Evolutionary conservation across 2,329 filamentous ascomycete genomes (phyloP), one percentile per base, ranked within the genome.

Genomic region (Arachnomyces sp.): DNA sequence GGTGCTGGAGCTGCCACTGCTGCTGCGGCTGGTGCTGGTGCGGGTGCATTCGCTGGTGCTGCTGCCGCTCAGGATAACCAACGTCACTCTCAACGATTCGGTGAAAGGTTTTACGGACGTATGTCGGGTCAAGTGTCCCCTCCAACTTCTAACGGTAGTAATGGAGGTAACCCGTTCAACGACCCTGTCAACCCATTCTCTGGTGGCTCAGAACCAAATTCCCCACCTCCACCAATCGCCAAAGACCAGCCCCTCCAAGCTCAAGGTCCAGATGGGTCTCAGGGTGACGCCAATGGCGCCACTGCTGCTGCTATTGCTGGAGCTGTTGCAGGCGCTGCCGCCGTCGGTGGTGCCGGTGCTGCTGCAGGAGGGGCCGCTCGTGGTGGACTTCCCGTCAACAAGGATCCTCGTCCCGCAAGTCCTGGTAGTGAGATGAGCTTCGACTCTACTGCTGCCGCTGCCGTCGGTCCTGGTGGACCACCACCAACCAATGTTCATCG

Each of bases 401-500:
- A 42, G 36, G 49, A 47, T 31, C 47, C 45, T 11, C 45, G 46
- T 9, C 44, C 51, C 17, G 36, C 49, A 8, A 58, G 50, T 29
- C 57, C 55, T 15, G 52, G 47, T 12, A 52, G 48, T 44, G 46
- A 45, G 20, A 47, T 50, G 36, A 52, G 46, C 34, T 42, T 50
- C 13, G 52, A 47, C 36, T 43, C 53, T 34, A 68, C 72, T 28
- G 77, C 75, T 32, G 76, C 75, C 9, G 76, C 74, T 37, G 76
- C 77, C 33, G 77, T 74, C 41, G 79, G 77, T 13, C 77, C 79
- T 15, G 57, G 43, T 25, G 49, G 45, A 34, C 67, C 29, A 65
- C 71, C 46, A 70, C 76, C 42, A 63, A 72, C 70, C 55, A 80
- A 85, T 49, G 89, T 96, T 40, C 84, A 96, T 63, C 86, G 92